Conservation (phyloP, 225 moss, liverwort and hornwort species). For the Bryoerythrophyllum caledonicum region DNA sequence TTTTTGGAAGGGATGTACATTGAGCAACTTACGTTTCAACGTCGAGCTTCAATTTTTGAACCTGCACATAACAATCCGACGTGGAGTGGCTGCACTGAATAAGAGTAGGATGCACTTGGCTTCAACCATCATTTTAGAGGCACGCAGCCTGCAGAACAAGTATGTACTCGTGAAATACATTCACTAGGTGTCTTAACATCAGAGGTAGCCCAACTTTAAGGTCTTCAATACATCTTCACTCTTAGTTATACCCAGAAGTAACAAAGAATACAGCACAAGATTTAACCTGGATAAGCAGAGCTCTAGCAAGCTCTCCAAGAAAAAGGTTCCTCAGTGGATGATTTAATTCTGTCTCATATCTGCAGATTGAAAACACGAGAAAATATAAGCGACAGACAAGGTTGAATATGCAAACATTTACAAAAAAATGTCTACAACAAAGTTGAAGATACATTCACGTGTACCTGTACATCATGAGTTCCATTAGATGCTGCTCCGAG, state of each 20-base stretch:
- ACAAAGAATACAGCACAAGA: not conserved
- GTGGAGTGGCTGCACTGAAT: not conserved
- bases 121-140: not conserved
- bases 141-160: conserved; percentile 1
- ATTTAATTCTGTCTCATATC: conserved; percentile 65
- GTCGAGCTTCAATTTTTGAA: conserved; percentile 80
- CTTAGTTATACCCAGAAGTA: not conserved
- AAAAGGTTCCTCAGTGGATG: conserved; percentile 66
- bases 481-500: conserved; percentile 14
- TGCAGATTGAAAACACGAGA: conserved; percentile 17
- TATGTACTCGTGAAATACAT: not conserved
- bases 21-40: conserved; percentile 55
- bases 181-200: not conserved
- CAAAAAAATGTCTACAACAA: not conserved
- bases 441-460: not conserved
- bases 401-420: not conserved
- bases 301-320: conserved; percentile 62
- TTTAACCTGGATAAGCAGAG: conserved; percentile 66
- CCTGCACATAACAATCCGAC: conserved; percentile 32
- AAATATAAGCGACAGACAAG: not conserved
- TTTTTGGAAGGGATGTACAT: not conserved
- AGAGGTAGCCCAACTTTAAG: not conserved
- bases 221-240: not conserved
- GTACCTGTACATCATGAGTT: conserved; percentile 10
- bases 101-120: not conserved